These are phyloP conservation scores for Pythium vanterpoolii DNA, from an alignment of 352 stramenopile genomes.

Conservation along the genomic window DNA sequence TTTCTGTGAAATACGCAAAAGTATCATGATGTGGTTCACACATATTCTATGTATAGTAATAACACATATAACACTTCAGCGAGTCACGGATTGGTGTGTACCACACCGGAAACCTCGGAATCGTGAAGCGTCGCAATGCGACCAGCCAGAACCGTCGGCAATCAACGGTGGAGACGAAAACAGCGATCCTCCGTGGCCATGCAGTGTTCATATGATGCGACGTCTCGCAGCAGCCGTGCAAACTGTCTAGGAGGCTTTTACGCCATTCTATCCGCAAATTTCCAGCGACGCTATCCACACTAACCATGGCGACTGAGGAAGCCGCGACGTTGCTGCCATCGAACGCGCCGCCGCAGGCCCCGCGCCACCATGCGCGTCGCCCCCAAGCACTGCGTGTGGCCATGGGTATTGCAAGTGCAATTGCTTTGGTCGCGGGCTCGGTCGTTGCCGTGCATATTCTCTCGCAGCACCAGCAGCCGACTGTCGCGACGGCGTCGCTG, in stretches of 20 bases:
- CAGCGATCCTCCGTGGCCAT: slow-evolving; percentile 2
- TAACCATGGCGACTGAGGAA: slow-evolving; percentile 12
- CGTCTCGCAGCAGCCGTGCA: neutral
- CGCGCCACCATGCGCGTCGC: neutral
- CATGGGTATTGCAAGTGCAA: slow-evolving; percentile 16
- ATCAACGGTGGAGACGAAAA: slow-evolving; percentile 10
- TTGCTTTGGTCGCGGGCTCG: slow-evolving; percentile 20
- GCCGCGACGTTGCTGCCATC: slow-evolving; percentile 11
- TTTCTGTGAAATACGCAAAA: neutral
- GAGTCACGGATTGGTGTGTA: too few species aligned
- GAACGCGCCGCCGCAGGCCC: neutral
- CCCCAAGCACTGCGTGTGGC: slow-evolving; percentile 7
- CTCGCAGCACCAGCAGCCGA: slow-evolving; percentile 2
- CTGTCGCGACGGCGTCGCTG: neutral
- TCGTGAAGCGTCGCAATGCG: slow-evolving; percentile 1
- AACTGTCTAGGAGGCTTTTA: too few species aligned
- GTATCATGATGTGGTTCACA: slow-evolving; percentile 3
- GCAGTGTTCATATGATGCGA: neutral
- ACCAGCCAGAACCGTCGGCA: slow-evolving; percentile 4
- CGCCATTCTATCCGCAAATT: neutral
- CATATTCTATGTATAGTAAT: neutral
- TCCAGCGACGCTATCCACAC: neutral
- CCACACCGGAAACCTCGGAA: neutral
- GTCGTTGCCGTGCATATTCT: slow-evolving; percentile 27
- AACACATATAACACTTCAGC: too few species aligned